Evolutionary conservation across 1,139 yeast genomes (phyloP).

Genomic region (Hyphopichia wangnamkhiaoensis): DNA sequence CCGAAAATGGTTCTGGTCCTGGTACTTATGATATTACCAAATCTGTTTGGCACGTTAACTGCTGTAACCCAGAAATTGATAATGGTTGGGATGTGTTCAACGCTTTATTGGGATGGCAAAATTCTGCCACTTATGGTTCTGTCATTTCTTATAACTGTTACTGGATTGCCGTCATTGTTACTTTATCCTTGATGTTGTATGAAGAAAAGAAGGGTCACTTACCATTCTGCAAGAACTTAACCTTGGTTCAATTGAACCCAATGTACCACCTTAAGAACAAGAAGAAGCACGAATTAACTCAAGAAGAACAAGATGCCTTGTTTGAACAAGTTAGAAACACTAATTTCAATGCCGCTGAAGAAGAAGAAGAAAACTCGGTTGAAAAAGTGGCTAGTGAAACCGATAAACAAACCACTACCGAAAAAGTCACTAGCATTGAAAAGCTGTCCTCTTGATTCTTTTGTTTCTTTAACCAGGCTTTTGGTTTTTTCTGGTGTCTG

Average conservation of each 20-base stretch:
- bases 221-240: conserved; percentile 47
- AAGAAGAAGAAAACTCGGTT: background rate
- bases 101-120: conserved; percentile 87
- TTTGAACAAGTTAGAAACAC: conserved; percentile 41
- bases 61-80: conserved; percentile 87
- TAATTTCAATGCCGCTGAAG: background rate
- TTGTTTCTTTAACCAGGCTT: background rate
- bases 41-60: conserved; percentile 91
- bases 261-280: conserved; percentile 69
- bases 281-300: conserved; percentile 59
- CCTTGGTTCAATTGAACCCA: conserved; percentile 63
- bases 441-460: background rate
- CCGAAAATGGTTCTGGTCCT: conserved; percentile 88
- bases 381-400: conserved; percentile 1
- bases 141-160: conserved; percentile 80
- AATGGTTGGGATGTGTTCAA: conserved; percentile 95
- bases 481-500: too few relatives aligned
- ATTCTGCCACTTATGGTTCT: conserved; percentile 86
- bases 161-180: conserved; percentile 66
- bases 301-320: conserved; percentile 54
- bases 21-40: conserved; percentile 80
- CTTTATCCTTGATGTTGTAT: conserved; percentile 60
- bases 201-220: conserved; percentile 60
- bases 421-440: background rate
- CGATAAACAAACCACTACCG: background rate